Conservation (phyloP, 1,139 yeast genomes). For the Candida frijolesensis region DNA sequence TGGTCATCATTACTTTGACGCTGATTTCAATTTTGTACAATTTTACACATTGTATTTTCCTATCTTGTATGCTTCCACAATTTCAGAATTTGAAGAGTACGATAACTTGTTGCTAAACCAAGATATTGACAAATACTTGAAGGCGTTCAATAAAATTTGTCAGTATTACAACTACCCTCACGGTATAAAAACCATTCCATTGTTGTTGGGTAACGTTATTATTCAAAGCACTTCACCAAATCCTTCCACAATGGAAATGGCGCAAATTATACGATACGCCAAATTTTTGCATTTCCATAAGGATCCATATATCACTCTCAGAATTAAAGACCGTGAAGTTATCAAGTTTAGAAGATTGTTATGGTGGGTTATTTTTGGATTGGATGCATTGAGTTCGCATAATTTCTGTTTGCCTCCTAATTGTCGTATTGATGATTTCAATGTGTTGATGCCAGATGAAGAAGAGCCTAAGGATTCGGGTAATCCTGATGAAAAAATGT, state of each 20-base stretch:
- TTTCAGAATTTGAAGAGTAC: slow-evolving; percentile 57
- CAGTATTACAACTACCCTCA: slow-evolving; percentile 56
- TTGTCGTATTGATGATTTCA: slow-evolving; percentile 55
- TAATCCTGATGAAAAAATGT: slow-evolving; percentile 26
- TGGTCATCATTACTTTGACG: slow-evolving; percentile 4
- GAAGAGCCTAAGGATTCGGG: slow-evolving; percentile 36
- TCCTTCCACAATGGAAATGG: slow-evolving; percentile 55
- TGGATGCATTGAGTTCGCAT: slow-evolving; percentile 60
- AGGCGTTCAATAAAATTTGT: slow-evolving; percentile 50
- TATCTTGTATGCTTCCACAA: slow-evolving; percentile 53
- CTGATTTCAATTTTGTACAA: slow-evolving; percentile 40
- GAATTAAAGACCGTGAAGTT: slow-evolving; percentile 48
- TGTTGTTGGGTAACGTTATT: slow-evolving; percentile 52
- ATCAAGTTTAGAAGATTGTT: slow-evolving; percentile 55
- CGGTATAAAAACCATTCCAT: slow-evolving; percentile 48
- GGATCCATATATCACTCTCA: slow-evolving; percentile 56
- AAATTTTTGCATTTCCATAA: slow-evolving; percentile 57
- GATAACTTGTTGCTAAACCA: slow-evolving; percentile 49
- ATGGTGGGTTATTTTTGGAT: slow-evolving; percentile 68
- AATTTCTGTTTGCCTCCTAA: slow-evolving; percentile 61
- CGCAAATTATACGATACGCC: slow-evolving; percentile 53
- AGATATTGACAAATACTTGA: slow-evolving; percentile 50
- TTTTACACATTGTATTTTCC: slow-evolving; percentile 53
- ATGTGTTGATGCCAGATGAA: slow-evolving; percentile 56
- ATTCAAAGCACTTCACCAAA: slow-evolving; percentile 59